Conservation (phyloP, 1,139 yeast genomes). For the Taphrina sp. region DNA sequence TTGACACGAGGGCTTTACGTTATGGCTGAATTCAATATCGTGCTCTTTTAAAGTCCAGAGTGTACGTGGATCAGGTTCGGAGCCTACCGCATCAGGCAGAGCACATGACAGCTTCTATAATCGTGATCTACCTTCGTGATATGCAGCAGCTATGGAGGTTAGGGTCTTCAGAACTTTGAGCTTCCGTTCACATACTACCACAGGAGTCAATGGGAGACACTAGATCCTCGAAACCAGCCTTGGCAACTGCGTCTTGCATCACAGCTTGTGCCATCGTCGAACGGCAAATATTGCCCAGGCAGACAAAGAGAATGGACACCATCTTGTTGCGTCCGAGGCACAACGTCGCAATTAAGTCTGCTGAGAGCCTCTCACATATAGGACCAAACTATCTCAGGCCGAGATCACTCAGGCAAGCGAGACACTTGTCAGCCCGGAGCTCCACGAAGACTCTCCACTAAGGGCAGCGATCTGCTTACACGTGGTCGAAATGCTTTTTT, state of each 20-base stretch:
- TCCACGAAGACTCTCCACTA: too few species aligned
- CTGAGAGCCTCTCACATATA: too few species aligned
- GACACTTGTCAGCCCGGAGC: too few species aligned
- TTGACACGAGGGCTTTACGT: neutral
- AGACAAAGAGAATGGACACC: constrained; percentile 18
- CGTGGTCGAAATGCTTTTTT: too few species aligned
- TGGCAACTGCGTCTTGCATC: constrained; percentile 3
- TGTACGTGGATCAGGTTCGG: constrained; percentile 19
- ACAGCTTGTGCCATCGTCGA: constrained; percentile 30
- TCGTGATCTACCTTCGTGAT: constrained; percentile 13
- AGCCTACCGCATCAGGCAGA: neutral
- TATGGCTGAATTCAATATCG: constrained; percentile 1
- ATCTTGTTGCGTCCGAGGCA: too few species aligned
- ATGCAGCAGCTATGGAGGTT: constrained; percentile 10
- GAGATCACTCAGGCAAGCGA: too few species aligned
- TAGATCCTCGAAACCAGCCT: neutral
- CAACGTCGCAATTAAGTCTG: too few species aligned
- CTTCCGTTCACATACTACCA: constrained; percentile 25
- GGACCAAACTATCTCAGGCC: too few species aligned
- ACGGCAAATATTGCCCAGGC: constrained; percentile 29
- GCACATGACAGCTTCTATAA: neutral
- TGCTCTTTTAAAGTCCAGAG: constrained; percentile 11
- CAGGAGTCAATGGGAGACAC: constrained; percentile 20
- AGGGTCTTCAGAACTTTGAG: neutral
- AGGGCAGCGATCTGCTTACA: too few species aligned